Percentiles rank a stretch among this genome's conserved stretches.
phyloP scores from a whole-genome alignment of 768 basidiomycete genomes.

The Cyclocybe cylindracea region DNA sequence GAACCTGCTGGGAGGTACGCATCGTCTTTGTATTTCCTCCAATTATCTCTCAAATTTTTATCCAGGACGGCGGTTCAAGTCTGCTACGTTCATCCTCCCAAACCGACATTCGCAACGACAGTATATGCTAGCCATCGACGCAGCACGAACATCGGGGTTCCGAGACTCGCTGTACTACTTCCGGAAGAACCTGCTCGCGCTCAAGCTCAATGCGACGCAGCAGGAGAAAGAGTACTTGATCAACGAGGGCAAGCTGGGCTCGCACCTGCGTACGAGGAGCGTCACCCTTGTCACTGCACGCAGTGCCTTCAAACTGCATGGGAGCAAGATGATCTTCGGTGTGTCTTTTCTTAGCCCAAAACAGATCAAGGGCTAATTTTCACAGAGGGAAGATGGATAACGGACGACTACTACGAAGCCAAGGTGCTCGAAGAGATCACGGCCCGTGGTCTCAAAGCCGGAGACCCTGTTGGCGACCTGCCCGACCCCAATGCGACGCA shows the following conservation, averaged over 20 bases:
- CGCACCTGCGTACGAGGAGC: conserved; percentile 85
- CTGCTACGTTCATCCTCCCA: conserved; percentile 84
- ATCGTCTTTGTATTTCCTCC: not conserved
- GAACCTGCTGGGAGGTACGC: conserved; percentile 79
- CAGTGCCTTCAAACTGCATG: conserved; percentile 93
- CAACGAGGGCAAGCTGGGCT: conserved; percentile 81
- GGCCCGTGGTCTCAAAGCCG: conserved; percentile 79
- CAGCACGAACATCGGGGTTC: conserved; percentile 93
- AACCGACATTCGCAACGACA: conserved; percentile 79
- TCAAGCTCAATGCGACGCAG: conserved; percentile 89
- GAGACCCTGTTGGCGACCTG: conserved; percentile 82
- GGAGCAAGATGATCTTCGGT: conserved; percentile 89
- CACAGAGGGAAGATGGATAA: conserved; percentile 87
- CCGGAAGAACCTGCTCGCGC: conserved; percentile 84
- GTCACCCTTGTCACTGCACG: conserved; percentile 93
- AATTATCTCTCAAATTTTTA: conserved; percentile 1
- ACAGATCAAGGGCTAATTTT: not conserved
- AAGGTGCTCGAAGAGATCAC: conserved; percentile 76
- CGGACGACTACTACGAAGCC: conserved; percentile 96
- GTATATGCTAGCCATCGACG: conserved; percentile 98
- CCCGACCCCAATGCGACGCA: conserved; percentile 67
- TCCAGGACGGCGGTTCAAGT: conserved; percentile 85
- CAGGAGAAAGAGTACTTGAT: conserved; percentile 94
- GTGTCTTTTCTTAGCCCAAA: conserved; percentile 22
- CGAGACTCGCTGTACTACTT: conserved; percentile 98